Percentiles rank a stretch among this genome's conserved stretches.
Conservation (phyloP, 148 eudicot genomes). For the Mesembryanthemum crystallinum region DNA sequence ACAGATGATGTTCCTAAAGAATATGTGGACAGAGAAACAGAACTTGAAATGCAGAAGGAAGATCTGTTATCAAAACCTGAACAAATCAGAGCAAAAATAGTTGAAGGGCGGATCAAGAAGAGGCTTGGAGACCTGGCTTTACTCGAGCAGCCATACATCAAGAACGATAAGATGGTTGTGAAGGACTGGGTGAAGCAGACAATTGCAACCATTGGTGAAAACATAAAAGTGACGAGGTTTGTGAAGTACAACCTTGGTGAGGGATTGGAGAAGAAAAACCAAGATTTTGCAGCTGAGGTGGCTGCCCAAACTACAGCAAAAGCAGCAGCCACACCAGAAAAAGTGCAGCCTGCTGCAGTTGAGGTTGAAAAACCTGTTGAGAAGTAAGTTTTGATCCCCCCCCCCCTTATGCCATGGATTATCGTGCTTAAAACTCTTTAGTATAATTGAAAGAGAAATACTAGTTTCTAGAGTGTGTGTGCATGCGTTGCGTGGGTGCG, state of each 20-base stretch:
- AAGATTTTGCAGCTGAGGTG: slow-evolving; percentile 97
- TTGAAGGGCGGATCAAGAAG: slow-evolving; percentile 87
- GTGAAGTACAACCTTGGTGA: slow-evolving; percentile 82
- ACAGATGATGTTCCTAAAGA: slow-evolving; percentile 85
- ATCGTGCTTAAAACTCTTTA: not conserved
- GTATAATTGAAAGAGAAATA: not conserved
- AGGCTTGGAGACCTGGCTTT: slow-evolving; percentile 89
- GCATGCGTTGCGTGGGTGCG: not conserved
- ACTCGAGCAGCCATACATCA: slow-evolving; percentile 92
- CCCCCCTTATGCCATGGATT: not conserved
- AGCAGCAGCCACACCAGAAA: slow-evolving; percentile 39
- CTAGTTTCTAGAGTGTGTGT: not conserved
- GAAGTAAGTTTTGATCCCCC: slow-evolving; percentile 50
- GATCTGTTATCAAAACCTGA: slow-evolving; percentile 88
- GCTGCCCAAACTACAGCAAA: slow-evolving; percentile 95
- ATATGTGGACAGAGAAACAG: slow-evolving; percentile 67
- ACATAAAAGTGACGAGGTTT: slow-evolving; percentile 83
- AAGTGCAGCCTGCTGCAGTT: slow-evolving; percentile 49
- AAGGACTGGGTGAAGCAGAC: slow-evolving; percentile 94
- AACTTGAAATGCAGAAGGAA: slow-evolving; percentile 91
- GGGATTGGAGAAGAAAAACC: slow-evolving; percentile 84
- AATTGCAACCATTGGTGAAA: slow-evolving; percentile 87
- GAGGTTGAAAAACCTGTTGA: slow-evolving; percentile 53
- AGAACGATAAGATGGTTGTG: slow-evolving; percentile 79
- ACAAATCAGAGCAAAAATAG: slow-evolving; percentile 77